A percentile compares a stretch with the other conserved stretches of the same genome.
phyloP scores from a whole-genome alignment of 2,329 filamentous ascomycete genomes.

The Parasarocladium wereldwijsianum region DNA sequence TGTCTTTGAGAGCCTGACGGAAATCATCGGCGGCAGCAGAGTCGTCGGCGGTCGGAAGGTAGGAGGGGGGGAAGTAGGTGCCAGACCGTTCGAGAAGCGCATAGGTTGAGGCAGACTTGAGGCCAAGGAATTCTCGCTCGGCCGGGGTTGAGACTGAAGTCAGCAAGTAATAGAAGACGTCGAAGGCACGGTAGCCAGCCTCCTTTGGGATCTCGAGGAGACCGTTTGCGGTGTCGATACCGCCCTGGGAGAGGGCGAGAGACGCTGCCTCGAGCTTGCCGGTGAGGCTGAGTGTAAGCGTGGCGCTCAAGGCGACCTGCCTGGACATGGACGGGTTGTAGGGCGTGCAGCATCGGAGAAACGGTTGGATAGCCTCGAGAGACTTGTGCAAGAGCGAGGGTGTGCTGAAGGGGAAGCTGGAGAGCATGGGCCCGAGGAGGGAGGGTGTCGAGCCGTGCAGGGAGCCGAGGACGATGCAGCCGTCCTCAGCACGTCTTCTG shows the following conservation, averaged over 20 bases:
- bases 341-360: conserved; percentile 75
- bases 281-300: conserved; percentile 65
- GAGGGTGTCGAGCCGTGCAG: conserved; percentile 83
- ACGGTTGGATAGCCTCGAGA: conserved; percentile 69
- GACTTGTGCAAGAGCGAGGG: conserved; percentile 65
- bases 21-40: conserved; percentile 89
- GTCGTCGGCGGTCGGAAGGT: conserved; percentile 86
- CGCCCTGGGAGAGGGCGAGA: conserved; percentile 69
- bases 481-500: conserved; percentile 83
- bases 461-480: conserved; percentile 78
- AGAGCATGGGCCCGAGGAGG: conserved; percentile 65
- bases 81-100: conserved; percentile 65
- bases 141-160: conserved; percentile 80
- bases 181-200: conserved; percentile 78
- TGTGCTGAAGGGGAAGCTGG: conserved; percentile 64
- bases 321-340: conserved; percentile 74
- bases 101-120: conserved; percentile 67
- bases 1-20: conserved; percentile 68
- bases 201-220: conserved; percentile 69
- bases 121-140: conserved; percentile 74
- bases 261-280: conserved; percentile 66
- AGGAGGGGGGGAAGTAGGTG: conserved; percentile 75
- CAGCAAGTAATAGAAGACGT: conserved; percentile 94
- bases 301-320: conserved; percentile 67
- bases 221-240: conserved; percentile 71